phyloP scores from a whole-genome alignment of 208 protist genomes.

The Acanthamoeba divionensis region DNA sequence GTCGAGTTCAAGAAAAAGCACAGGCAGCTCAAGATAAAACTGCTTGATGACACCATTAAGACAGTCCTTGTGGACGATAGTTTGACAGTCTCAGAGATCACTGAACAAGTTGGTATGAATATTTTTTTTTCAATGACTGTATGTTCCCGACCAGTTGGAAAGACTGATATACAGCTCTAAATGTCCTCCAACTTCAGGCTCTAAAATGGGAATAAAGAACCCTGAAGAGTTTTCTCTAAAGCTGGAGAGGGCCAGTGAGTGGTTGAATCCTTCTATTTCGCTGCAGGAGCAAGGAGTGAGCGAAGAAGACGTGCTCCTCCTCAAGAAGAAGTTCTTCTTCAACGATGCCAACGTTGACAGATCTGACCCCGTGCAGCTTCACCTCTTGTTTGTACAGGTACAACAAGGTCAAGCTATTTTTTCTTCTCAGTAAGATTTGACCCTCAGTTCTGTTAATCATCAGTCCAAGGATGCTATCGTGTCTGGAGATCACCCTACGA shows the following conservation, averaged over 20 bases:
- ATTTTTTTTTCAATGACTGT: background rate
- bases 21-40: constrained; percentile 69
- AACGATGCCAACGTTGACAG: constrained; percentile 79
- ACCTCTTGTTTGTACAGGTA: constrained; percentile 77
- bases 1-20: constrained; percentile 78
- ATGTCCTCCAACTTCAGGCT: no score
- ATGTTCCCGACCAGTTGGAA: background rate
- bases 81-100: constrained; percentile 2
- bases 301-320: constrained; percentile 66
- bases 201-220: constrained; percentile 78
- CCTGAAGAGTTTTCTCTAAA: constrained; percentile 75
- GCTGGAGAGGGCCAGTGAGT: constrained; percentile 53
- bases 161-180: background rate
- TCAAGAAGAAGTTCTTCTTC: constrained; percentile 82
- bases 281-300: constrained; percentile 75
- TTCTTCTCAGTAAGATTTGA: no score
- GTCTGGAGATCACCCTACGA: constrained; percentile 73
- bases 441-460: no score
- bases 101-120: background rate
- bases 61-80: constrained; percentile 24
- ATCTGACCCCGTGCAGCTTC: constrained; percentile 80
- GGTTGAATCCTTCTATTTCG: constrained; percentile 72
- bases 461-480: constrained; percentile 75
- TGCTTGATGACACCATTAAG: constrained; percentile 47
- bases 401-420: no score